Conservation (phyloP, 2,329 filamentous ascomycete genomes). For the Zelopaecilomyces penicillatus region DNA sequence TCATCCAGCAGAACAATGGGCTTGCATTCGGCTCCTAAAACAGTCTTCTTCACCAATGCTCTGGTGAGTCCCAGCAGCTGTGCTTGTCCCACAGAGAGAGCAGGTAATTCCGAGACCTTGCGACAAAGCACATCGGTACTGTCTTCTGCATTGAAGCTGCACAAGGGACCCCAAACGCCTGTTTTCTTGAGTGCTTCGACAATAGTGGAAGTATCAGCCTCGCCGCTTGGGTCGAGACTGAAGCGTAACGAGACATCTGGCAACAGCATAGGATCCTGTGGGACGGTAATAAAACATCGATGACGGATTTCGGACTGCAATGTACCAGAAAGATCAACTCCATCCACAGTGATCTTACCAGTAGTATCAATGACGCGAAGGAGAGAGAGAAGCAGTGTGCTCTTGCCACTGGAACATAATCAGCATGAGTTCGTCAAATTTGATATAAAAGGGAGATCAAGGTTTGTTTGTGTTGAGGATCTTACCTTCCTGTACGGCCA, state of each 20-base stretch:
- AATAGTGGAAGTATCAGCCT: conserved; percentile 6
- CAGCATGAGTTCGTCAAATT: conserved; percentile 1
- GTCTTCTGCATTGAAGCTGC: background rate
- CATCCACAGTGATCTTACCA: conserved; percentile 21
- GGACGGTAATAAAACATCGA: conserved; percentile 21
- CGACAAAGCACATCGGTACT: conserved; percentile 13
- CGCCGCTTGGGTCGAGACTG: conserved; percentile 13
- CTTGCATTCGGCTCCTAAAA: conserved; percentile 8
- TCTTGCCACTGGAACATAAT: conserved; percentile 17
- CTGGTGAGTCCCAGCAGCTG: conserved; percentile 25
- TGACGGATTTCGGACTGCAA: conserved; percentile 16
- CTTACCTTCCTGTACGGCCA: conserved; percentile 19
- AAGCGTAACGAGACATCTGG: conserved; percentile 12
- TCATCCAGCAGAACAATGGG: conserved; percentile 27
- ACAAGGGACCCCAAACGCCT: conserved; percentile 8
- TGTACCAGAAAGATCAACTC: conserved; percentile 16
- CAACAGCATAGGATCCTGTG: conserved; percentile 20
- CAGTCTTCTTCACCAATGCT: conserved; percentile 18
- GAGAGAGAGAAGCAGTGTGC: conserved; percentile 13
- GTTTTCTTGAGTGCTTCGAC: conserved; percentile 7
- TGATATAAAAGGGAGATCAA: background rate
- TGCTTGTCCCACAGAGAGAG: conserved; percentile 20
- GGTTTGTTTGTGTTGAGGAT: background rate
- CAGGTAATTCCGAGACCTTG: conserved; percentile 16
- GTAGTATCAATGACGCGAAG: conserved; percentile 11